phyloP scores from a whole-genome alignment of 768 basidiomycete species.

The Phallus indusiatus region DNA sequence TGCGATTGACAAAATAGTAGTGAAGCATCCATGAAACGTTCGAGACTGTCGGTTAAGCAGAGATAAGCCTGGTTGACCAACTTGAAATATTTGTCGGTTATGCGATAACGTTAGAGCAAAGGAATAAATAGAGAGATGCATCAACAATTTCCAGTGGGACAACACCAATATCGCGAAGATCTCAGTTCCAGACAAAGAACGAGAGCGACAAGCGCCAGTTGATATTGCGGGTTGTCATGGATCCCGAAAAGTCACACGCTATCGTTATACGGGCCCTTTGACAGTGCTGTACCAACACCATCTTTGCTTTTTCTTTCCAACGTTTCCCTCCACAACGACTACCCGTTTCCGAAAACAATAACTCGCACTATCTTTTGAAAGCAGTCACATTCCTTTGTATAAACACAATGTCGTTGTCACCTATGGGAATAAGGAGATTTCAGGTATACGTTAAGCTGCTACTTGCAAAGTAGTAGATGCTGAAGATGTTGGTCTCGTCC shows the following conservation, averaged over 20 bases:
- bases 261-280: neutral
- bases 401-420: conserved; percentile 2
- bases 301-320: neutral
- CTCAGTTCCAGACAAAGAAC: neutral
- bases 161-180: too few relatives aligned
- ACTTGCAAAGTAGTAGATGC: too few relatives aligned
- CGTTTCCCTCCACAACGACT: neutral
- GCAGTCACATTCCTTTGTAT: neutral
- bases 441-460: neutral
- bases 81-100: too few relatives aligned
- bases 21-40: too few relatives aligned
- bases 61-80: too few relatives aligned
- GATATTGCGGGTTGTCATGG: neutral
- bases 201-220: neutral
- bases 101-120: too few relatives aligned
- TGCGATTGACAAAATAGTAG: too few relatives aligned
- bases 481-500: too few relatives aligned
- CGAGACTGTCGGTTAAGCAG: too few relatives aligned
- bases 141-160: too few relatives aligned
- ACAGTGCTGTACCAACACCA: too few relatives aligned
- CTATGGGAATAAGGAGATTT: neutral
- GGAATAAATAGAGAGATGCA: too few relatives aligned
- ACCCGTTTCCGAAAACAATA: neutral
- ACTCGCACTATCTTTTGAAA: neutral
- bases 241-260: neutral